Base-by-base conservation (phyloP, 1,284 basidiomycete species). In the Rhodotorula sp. region DNA sequence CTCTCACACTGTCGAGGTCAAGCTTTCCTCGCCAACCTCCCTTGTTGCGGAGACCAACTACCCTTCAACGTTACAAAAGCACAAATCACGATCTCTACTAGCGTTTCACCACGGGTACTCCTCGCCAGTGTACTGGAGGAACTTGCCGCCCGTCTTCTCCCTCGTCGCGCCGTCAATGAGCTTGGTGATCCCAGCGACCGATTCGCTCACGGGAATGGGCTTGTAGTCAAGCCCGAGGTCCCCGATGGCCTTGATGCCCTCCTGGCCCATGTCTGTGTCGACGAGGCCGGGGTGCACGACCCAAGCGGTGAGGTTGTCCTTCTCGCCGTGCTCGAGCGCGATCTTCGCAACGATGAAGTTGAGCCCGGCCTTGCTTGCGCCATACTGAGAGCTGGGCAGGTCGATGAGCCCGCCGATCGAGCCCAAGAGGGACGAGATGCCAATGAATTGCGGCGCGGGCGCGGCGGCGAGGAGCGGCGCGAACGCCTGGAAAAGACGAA, bases 401-500 rank as follows among this genome's bases (percentile, higher is more conserved):
- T 34, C 15, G 9, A 53, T 22, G 19, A 17, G 8, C 27, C 39
- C 21, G 32, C 27, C 27, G 46, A 70, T 61, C 8, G 64, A 66
- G 7, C 59, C 70, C 22, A 21, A 53, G 0, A 12, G 36, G 7
- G 67, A 50, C 17, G 71, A 70, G 29, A 72, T 41, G 51, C 46
- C 44, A n/a, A 69, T 9, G 53, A 72, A 68, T 37, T 72, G 62
- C n/a, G 65, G 67, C 17, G 29, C 9, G n/a, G 29, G 19, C 34
- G 60, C 63, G 39, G 64, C 64, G 39, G 29, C 39, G 36, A 75
- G 65, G 37, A 75, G 60, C 2, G 71, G 29, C 2, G 53, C 50
- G 27, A 64, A n/a, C 6, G 65, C 62, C 34, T 67, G 61, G 66
- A 68, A 75, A 17, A 73, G 59, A 10, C 62, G 37, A 41, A 70